Evolutionary conservation across 2,329 filamentous ascomycete species (phyloP), one percentile per base, ranked within the genome.

Genomic region (Coniochaeta sp.): DNA sequence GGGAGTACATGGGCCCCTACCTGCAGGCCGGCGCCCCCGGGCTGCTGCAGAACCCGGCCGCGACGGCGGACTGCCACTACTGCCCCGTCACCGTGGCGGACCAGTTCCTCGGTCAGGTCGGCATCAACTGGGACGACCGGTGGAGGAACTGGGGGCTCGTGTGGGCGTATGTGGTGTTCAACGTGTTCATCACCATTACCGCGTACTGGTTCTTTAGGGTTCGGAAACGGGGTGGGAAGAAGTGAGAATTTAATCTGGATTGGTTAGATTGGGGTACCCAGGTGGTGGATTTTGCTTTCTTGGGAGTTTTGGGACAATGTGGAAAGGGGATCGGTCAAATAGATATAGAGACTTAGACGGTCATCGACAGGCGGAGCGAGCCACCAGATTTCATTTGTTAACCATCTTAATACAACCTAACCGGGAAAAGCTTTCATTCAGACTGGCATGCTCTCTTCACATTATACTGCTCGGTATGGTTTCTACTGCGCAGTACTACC

Each of bases 71-170:
- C 24, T 93, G 89, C 73, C 77, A 80, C 62, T 91, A 90, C 73
- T 93, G 89, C 69, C 76, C 81, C 1, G 84, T 87, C 65, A 74
- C 71, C 1, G 76, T 75, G n/a, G 89, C 88, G 0, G 80, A 86
- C 59, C 81, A 91, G 70, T 90, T 72, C 58, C 68, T 87, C 0
- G 72, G 74, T 2, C 71, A 67, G 0, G 77, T 76, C 1, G 64
- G 71, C 9, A 82, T 87, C 44, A 73, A 70, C 24, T 87, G 81
- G 65, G 66, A 61, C 3, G 78, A 87, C 58, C 68, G 84, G 2
- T 90, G 88, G 87, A 78, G 87, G 60, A 89, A 91, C 68, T 90
- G 85, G 61, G 89, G 88, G 1, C 77, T 91, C 44, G 75, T 90
- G 67, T 90, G 86, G 82, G 85, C 77, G 0, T 91, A 82, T 65